phyloP scores from a whole-genome alignment of 73 alveolate genomes.

The Loxodes magnus region DNA sequence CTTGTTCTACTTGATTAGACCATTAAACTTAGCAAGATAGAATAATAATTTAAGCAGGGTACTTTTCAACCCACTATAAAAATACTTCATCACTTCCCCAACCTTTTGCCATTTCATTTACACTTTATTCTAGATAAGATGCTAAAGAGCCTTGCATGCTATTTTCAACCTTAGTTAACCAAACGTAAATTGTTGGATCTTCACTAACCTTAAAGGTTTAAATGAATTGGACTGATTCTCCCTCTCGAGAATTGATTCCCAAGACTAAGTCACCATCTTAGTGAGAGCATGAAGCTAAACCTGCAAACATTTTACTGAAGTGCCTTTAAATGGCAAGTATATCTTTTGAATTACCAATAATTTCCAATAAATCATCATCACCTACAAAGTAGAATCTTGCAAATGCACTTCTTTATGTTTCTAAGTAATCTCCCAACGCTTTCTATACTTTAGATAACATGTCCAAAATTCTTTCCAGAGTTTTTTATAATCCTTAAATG shows the following conservation, averaged over 20 bases:
- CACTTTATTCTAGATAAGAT: constrained; percentile 72
- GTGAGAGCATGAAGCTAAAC: constrained; percentile 44
- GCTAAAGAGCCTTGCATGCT: constrained; percentile 93
- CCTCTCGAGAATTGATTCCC: constrained; percentile 97
- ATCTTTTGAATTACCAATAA: constrained; percentile 98
- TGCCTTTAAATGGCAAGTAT: constrained; percentile 95
- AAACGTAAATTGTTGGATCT: constrained; percentile 94
- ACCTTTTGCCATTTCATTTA: constrained; percentile 54
- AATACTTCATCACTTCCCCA: constrained; percentile 44
- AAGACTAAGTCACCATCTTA: constrained; percentile 59
- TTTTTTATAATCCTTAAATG: constrained; percentile 85
- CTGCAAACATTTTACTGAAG: constrained; percentile 98
- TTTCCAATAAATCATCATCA: constrained; percentile 92
- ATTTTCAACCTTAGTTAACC: constrained; percentile 95
- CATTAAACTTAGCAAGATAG: constrained; percentile 88
- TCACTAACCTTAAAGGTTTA: constrained; percentile 81
- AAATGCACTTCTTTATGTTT: constrained; percentile 96
- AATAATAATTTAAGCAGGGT: constrained; percentile 92
- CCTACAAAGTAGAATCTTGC: constrained; percentile 99
- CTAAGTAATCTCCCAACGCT: constrained; percentile 97
- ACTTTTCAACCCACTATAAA: constrained; percentile 78
- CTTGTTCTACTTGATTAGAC: constrained; percentile 82
- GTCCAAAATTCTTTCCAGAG: constrained; percentile 92
- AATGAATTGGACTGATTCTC: constrained; percentile 90
- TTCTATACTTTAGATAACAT: constrained; percentile 62